These are phyloP conservation scores for Metschnikowia koreensis DNA, from an alignment of 805 yeast species.

Conservation along the genomic window DNA sequence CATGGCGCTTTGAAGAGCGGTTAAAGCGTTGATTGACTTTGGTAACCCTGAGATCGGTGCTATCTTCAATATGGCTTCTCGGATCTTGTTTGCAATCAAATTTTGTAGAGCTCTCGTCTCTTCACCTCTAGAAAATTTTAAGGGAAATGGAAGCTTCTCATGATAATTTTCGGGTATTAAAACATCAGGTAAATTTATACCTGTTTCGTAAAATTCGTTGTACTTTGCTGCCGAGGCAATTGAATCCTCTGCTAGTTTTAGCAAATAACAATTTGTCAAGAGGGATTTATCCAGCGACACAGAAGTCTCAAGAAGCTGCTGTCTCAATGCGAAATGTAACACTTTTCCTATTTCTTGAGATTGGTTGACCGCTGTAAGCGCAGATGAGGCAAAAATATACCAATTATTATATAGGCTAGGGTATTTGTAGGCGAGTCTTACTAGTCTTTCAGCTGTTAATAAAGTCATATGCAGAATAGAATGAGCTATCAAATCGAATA, in stretches of 20 bases:
- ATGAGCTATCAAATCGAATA: not conserved
- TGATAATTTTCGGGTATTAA: constrained; percentile 39
- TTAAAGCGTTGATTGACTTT: constrained; percentile 75
- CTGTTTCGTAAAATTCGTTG: constrained; percentile 39
- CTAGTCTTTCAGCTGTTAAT: constrained; percentile 56
- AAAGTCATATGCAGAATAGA: constrained; percentile 16
- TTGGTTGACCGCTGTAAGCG: constrained; percentile 75
- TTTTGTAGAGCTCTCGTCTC: constrained; percentile 38
- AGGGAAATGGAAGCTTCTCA: constrained; percentile 37
- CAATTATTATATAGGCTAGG: constrained; percentile 59
- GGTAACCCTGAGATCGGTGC: constrained; percentile 84
- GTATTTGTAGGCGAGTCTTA: constrained; percentile 49
- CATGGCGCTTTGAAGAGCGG: constrained; percentile 59
- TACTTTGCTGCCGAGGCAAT: constrained; percentile 38
- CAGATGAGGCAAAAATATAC: constrained; percentile 79
- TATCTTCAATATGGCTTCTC: constrained; percentile 78
- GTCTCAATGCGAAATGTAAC: constrained; percentile 63
- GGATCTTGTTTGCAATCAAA: constrained; percentile 48
- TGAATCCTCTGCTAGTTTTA: constrained; percentile 40
- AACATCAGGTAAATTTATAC: constrained; percentile 42
- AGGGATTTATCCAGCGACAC: constrained; percentile 22
- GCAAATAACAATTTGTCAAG: constrained; percentile 32
- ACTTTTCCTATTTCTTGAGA: constrained; percentile 78
- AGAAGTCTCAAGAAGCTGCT: constrained; percentile 38
- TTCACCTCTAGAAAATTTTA: constrained; percentile 31